Evolutionary conservation across 257 asterid genomes (phyloP).

Genomic region (Echites panduratus): DNA sequence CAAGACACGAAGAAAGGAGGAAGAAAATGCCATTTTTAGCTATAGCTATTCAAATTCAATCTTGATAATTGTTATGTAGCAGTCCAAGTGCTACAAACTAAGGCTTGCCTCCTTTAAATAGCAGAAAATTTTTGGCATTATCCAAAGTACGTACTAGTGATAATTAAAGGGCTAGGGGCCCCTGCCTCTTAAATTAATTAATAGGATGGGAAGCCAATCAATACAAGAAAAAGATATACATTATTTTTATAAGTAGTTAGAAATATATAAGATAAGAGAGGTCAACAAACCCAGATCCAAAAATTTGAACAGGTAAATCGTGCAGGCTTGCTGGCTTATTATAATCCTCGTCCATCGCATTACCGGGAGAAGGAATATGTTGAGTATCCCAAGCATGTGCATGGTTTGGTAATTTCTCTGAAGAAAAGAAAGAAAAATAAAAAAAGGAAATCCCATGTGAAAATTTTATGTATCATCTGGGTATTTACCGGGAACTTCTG

Average conservation of each 20-base stretch:
- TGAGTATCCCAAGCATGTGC: background rate
- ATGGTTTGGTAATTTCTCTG: too few species aligned
- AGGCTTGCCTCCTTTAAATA: background rate
- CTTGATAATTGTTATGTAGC: too few species aligned
- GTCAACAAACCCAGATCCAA: background rate
- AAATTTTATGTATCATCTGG: too few species aligned
- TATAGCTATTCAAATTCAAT: background rate
- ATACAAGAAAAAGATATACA: background rate
- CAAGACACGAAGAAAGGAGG: background rate
- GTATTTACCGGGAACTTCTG: too few species aligned
- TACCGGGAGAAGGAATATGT: too few species aligned
- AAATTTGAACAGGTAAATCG: background rate
- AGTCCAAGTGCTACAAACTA: too few species aligned
- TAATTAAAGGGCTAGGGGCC: too few species aligned
- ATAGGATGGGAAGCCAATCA: background rate
- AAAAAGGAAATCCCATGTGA: too few species aligned
- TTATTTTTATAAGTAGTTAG: background rate
- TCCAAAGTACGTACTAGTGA: too few species aligned
- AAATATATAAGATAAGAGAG: background rate
- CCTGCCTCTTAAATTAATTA: too few species aligned
- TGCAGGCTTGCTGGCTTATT: background rate
- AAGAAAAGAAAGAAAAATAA: too few species aligned
- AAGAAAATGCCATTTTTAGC: background rate
- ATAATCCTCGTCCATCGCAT: too few species aligned
- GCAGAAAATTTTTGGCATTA: background rate